Evolutionary conservation across 805 yeast genomes (phyloP), one percentile per base, ranked within the genome.

Genomic region (Wickerhamiella kurtzmanii): DNA sequence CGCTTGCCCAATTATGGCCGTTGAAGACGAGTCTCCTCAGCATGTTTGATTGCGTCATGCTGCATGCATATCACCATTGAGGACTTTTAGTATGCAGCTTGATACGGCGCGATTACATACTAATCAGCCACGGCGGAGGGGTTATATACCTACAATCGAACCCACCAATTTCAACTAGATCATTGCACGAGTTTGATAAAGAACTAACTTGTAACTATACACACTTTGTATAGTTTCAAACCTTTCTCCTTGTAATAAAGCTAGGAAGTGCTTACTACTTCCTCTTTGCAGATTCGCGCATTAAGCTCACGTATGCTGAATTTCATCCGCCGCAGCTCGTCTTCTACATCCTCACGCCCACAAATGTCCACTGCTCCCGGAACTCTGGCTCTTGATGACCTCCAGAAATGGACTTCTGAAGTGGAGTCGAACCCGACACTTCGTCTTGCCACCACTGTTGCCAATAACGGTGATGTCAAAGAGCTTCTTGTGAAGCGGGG

Each of bases 371-470:
- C 32, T 25, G 11, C 32, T 6, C 32, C 32, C 6, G 32, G 32
- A 25, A 25, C 38, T 17, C 47, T 54, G 5, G 37, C 39, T 4
- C 37, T 52, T 28, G 55, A 52, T 28, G 48, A 50, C 19, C 53
- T 62, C 9, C 20, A 46, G 44, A 35, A 51, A 13, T 62, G 65
- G 65, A 47, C 54, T 17, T 20, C 44, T 21, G 55, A 53, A 25
- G 48, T 62, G 46, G 44, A 50, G 39, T 39, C 51, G 22, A 59
- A 62, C 48, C 56, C 57, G n/a, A 47, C 56, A 3, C 45, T 58
- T n/a, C 38, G 55, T 17, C 52, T 62, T 22, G 65, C 64, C 11
- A 53, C 57, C 16, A 55, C 65, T 2, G 63, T 62, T 20, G 57
- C 62, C 13, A 55, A 55, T 16, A 62, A 61, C 47, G 53, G 53